These are phyloP conservation scores for Apiospora pterosperma DNA, from an alignment of 2,329 filamentous ascomycete genomes.

Conservation along the genomic window DNA sequence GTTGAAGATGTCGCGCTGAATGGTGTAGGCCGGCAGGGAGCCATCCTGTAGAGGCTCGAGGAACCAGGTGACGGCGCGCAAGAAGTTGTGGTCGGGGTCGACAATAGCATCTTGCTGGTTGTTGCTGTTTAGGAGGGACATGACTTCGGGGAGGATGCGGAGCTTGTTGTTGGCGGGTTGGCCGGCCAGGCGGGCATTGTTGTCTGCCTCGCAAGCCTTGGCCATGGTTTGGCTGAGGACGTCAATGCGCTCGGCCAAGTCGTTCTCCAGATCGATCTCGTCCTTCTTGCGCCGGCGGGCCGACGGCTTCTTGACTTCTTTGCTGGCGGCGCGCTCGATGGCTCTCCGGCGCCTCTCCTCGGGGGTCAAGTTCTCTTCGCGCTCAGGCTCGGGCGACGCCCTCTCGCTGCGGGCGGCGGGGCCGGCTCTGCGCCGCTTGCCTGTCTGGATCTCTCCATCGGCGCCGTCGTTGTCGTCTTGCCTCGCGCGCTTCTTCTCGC, in stretches of 20 bases:
- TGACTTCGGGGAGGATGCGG: conserved; percentile 87
- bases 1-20: conserved; percentile 89
- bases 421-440: conserved; percentile 42
- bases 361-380: conserved; percentile 76
- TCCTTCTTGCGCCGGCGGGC: conserved; percentile 78
- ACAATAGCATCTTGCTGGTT: conserved; percentile 80
- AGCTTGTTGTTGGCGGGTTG: conserved; percentile 89
- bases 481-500: conserved; percentile 58
- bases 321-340: conserved; percentile 83
- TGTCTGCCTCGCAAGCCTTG: conserved; percentile 81
- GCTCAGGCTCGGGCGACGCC: conserved; percentile 57
- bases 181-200: conserved; percentile 72
- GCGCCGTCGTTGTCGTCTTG: conserved; percentile 48
- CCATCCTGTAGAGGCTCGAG: conserved; percentile 93
- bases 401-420: conserved; percentile 38
- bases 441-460: conserved; percentile 39
- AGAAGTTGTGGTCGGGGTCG: conserved; percentile 90
- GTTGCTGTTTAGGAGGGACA: conserved; percentile 83
- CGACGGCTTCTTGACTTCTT: conserved; percentile 76
- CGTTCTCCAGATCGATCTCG: conserved; percentile 87
- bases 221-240: conserved; percentile 89
- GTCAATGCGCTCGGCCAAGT: conserved; percentile 86
- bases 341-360: conserved; percentile 82
- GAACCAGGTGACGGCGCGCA: conserved; percentile 96
- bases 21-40: conserved; percentile 91